Evolutionary conservation across 2,329 filamentous ascomycete genomes (phyloP).

Genomic region (Neospermospora avenae): DNA sequence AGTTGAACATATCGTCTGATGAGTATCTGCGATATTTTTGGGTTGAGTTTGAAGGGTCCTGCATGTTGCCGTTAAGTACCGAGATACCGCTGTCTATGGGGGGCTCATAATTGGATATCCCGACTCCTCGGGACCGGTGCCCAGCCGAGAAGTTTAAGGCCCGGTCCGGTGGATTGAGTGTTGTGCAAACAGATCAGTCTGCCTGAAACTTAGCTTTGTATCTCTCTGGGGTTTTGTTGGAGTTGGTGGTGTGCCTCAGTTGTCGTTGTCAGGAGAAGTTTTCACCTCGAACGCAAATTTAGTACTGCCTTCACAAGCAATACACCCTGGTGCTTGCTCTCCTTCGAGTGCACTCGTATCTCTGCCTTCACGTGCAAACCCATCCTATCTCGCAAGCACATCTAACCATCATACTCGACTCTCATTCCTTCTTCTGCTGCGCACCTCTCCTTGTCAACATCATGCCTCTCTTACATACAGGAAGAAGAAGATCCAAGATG

Average conservation of each 20-base stretch:
- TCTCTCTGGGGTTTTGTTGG: not conserved
- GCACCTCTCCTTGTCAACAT: constrained; percentile 4
- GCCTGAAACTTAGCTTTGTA: constrained; percentile 11
- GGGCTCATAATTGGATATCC: constrained; percentile 10
- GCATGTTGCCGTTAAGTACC: constrained; percentile 4
- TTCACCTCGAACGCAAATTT: not conserved
- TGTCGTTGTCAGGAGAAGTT: not conserved
- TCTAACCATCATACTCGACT: not conserved
- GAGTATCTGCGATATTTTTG: constrained; percentile 13
- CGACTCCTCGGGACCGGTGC: constrained; percentile 21
- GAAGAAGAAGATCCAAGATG: constrained; percentile 30
- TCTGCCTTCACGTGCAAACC: not conserved
- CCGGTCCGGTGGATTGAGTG: constrained; percentile 11
- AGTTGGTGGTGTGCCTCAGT: not conserved
- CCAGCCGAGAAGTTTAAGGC: constrained; percentile 21
- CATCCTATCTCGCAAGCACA: not conserved
- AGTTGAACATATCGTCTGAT: constrained; percentile 13
- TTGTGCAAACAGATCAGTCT: constrained; percentile 24
- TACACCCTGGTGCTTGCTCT: no score
- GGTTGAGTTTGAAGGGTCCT: not conserved
- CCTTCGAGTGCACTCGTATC: not conserved
- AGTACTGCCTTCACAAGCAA: not conserved
- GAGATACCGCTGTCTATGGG: not conserved
- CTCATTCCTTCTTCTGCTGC: not conserved
- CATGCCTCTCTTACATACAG: constrained; percentile 32